A percentile compares a stretch with the other conserved stretches of the same genome.
Conservation (phyloP, 305 asterid species). For the Fraxinus ornus region DNA sequence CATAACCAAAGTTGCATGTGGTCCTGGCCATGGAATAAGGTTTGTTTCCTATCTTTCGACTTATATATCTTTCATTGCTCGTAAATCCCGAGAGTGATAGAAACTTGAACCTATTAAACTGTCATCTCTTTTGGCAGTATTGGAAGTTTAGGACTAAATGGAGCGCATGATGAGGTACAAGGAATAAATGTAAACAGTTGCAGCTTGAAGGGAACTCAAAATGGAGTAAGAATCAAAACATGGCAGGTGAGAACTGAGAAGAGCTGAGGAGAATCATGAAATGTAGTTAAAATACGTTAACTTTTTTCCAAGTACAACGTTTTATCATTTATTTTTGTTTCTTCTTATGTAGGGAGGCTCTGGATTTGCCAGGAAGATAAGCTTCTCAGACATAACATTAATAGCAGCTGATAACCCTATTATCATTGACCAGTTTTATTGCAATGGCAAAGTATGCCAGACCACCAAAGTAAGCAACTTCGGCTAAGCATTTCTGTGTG, state of each 20-base stretch:
- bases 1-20: constrained; percentile 41
- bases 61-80: neutral
- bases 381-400: constrained; percentile 40
- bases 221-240: constrained; percentile 58
- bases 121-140: constrained; percentile 33
- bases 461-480: constrained; percentile 21
- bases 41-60: constrained; percentile 1
- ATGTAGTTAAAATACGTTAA: neutral
- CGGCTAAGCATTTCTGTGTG: neutral
- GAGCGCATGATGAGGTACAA: constrained; percentile 32
- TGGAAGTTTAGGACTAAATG: constrained; percentile 49
- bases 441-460: constrained; percentile 37
- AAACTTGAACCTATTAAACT: neutral
- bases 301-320: constrained; percentile 5
- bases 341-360: constrained; percentile 44
- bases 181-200: constrained; percentile 31
- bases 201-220: constrained; percentile 33
- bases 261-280: constrained; percentile 9
- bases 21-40: constrained; percentile 66
- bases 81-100: neutral
- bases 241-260: constrained; percentile 40
- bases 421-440: constrained; percentile 48
- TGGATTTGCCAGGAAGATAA: constrained; percentile 46
- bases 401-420: constrained; percentile 42
- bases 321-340: neutral